Conservation (phyloP, 176 grass and related monocot species). For the Thinopyrum elongatum region DNA sequence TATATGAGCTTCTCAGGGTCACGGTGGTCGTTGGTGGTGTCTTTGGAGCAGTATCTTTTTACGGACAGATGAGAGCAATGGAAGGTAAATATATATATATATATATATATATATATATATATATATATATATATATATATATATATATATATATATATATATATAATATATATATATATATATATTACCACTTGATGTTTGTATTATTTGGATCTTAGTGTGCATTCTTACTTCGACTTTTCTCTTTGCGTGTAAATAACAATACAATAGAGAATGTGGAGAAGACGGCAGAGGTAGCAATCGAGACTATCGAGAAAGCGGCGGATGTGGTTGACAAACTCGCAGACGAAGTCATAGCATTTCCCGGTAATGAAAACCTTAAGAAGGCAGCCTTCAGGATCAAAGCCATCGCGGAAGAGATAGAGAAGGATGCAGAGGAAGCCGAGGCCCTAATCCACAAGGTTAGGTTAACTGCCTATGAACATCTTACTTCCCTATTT, state of each 20-base stretch:
- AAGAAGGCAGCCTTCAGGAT: constrained; percentile 52
- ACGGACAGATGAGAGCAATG: constrained; percentile 36
- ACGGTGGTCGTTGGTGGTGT: constrained; percentile 40
- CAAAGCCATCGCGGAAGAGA: constrained; percentile 25
- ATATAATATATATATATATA: too few relatives aligned
- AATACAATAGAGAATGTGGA: constrained; percentile 40
- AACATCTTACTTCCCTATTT: too few relatives aligned
- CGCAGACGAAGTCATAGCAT: constrained; percentile 40
- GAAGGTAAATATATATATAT: too few relatives aligned
- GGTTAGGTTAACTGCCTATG: constrained; percentile 14
- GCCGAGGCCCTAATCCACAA: constrained; percentile 47
- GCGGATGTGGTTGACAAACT: constrained; percentile 50
- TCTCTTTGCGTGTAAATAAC: not conserved
- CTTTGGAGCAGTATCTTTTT: constrained; percentile 43
- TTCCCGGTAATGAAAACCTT: constrained; percentile 38
- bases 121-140: too few relatives aligned
- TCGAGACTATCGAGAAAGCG: constrained; percentile 51
- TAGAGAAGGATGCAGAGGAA: constrained; percentile 52
- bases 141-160: too few relatives aligned
- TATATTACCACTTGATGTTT: not conserved
- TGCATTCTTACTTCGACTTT: not conserved
- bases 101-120: too few relatives aligned
- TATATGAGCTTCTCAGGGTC: constrained; percentile 23
- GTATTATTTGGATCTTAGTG: not conserved
- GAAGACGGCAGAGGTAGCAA: constrained; percentile 38